Evolutionary conservation across 2,329 filamentous ascomycete species (phyloP), one percentile per base, ranked within the genome.

Genomic region (Diplocarpon mali): DNA sequence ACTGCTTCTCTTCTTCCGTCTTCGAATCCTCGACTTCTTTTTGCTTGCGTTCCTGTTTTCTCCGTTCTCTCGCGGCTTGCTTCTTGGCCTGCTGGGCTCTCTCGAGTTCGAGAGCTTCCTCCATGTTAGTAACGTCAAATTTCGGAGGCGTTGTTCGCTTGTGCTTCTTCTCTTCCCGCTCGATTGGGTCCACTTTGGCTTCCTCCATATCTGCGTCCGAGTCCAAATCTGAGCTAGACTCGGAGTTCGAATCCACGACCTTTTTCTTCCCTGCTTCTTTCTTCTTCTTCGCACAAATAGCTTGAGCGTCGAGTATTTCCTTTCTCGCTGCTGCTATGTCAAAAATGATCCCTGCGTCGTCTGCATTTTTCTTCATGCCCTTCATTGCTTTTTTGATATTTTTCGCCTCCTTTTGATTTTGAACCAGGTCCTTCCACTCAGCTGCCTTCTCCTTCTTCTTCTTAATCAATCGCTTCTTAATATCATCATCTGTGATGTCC

Each of bases 401-500:
- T 49, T 60, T 54, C 14, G 53, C 46, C 41, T 56, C 52, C 38
- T 52, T 49, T 29, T 58, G 51, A 16, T 53, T 35, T 13, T 43
- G 50, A 28, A 49, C 45, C 11, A 53, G 42, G 16, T 46, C 37
- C 37, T 55, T 57, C 34, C 50, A 50, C 10, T 47, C 45, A 27
- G 42, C 35, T 27, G 38, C 48, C 34, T 55, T 58, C 27, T 46
- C 42, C 28, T 52, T 53, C 45, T 55, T 56, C 13, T 47, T 44
- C 1, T 41, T 30, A 7, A 44, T 44, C 15, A 62, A 29, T 28
- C 61, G 44, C 37, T 53, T 51, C 38, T 53, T 44, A 16, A 63
- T 49, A 14, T 60, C 51, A 16, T 55, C 49, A 45, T 63, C 60
- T 5, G 52, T 47, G n/a, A 62, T 50, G 50, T 63, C 60, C 59